phyloP scores from a whole-genome alignment of 192 early-diverging fungal species.

The Rhizophlyctis rosea region DNA sequence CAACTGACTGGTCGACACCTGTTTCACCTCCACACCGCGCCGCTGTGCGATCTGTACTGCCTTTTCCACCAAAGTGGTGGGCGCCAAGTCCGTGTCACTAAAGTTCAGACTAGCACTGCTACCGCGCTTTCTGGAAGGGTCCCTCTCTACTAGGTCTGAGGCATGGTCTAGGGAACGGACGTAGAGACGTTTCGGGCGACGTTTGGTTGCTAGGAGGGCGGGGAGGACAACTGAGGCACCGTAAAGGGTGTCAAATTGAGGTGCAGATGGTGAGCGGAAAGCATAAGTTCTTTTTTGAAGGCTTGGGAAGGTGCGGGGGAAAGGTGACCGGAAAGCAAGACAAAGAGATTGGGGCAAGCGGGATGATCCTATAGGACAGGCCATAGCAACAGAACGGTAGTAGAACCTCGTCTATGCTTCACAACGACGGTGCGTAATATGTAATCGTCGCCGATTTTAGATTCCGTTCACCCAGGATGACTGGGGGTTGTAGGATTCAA shows the following conservation, averaged over 20 bases:
- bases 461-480: too few relatives aligned
- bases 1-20: slow-evolving; percentile 10
- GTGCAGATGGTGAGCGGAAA: background rate
- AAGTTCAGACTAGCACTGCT: background rate
- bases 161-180: slow-evolving; percentile 3
- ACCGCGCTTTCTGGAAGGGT: background rate
- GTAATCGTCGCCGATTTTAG: too few relatives aligned
- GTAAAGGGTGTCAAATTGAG: slow-evolving; percentile 18
- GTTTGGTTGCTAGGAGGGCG: slow-evolving; percentile 15
- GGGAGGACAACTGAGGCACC: slow-evolving; percentile 34
- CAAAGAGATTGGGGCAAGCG: too few relatives aligned
- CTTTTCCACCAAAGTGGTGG: slow-evolving; percentile 1
- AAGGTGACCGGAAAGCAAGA: too few relatives aligned
- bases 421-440: too few relatives aligned
- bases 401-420: too few relatives aligned
- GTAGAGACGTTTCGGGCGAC: slow-evolving; percentile 19
- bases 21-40: slow-evolving; percentile 2
- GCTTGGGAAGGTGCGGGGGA: too few relatives aligned
- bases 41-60: slow-evolving; percentile 14
- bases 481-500: too few relatives aligned
- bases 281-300: background rate
- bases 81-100: background rate
- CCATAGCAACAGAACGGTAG: too few relatives aligned
- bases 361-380: too few relatives aligned
- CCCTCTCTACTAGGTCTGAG: background rate